Conservation (phyloP, 768 basidiomycete genomes). For the Suillus subaureus region DNA sequence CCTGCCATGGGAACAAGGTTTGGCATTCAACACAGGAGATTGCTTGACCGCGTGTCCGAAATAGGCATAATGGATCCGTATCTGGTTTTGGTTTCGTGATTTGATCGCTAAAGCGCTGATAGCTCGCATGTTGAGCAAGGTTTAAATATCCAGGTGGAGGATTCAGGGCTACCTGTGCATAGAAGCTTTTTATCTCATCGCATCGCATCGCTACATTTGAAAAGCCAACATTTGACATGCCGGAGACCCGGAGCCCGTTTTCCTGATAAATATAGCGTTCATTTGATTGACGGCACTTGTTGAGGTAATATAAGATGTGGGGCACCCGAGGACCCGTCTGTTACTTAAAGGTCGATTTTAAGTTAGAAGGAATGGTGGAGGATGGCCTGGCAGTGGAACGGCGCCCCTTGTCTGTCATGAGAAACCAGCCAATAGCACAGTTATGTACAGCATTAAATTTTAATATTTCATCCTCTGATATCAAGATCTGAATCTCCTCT, state of each 20-base stretch:
- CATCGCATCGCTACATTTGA: background rate
- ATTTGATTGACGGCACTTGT: slow-evolving; percentile 5
- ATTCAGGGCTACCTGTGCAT: slow-evolving; percentile 2
- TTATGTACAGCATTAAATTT: background rate
- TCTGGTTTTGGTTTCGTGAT: background rate
- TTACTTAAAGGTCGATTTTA: background rate
- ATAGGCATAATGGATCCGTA: background rate
- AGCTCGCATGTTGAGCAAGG: slow-evolving; percentile 1
- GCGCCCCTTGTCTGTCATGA: background rate
- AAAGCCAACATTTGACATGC: slow-evolving; percentile 1
- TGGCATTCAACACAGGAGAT: background rate
- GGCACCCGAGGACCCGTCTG: background rate
- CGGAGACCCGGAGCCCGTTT: background rate
- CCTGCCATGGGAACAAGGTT: slow-evolving; percentile 9
- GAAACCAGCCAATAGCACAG: background rate
- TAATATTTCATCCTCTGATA: background rate
- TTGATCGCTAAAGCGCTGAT: slow-evolving; percentile 3
- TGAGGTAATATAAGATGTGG: slow-evolving; percentile 4
- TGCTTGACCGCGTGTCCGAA: background rate
- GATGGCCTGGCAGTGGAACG: slow-evolving; percentile 5
- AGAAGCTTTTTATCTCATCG: slow-evolving; percentile 1
- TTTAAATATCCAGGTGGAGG: background rate
- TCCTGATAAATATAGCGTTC: slow-evolving; percentile 3
- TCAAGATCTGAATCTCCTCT: slow-evolving; percentile 1
- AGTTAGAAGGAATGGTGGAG: too few species aligned